phyloP scores from a whole-genome alignment of 805 yeast species.

The Spathaspora passalidarum region DNA sequence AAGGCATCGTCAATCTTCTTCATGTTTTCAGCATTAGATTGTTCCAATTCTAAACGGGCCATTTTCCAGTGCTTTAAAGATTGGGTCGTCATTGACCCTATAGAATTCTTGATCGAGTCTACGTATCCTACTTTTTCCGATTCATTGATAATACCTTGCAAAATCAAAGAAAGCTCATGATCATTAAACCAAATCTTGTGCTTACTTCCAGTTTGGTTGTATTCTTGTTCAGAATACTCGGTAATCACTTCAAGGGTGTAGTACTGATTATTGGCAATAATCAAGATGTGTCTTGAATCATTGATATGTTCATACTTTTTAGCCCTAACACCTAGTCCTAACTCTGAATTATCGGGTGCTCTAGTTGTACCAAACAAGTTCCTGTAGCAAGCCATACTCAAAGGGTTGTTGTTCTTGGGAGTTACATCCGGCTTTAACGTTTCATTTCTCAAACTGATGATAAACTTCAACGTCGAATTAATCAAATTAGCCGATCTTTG shows the following conservation, averaged over 20 bases:
- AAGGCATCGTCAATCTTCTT: conserved; percentile 46
- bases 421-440: conserved; percentile 56
- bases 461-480: conserved; percentile 64
- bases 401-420: conserved; percentile 46
- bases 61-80: conserved; percentile 46
- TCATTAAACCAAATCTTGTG: conserved; percentile 52
- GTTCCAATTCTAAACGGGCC: conserved; percentile 41
- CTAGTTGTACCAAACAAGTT: conserved; percentile 72
- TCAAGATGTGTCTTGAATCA: conserved; percentile 48
- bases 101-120: conserved; percentile 42
- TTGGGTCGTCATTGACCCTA: conserved; percentile 57
- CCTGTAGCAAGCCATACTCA: conserved; percentile 66
- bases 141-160: conserved; percentile 42
- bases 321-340: conserved; percentile 34
- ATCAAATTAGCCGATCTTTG: conserved; percentile 67
- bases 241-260: conserved; percentile 50
- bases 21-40: conserved; percentile 35
- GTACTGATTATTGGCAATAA: conserved; percentile 49
- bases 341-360: conserved; percentile 26
- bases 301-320: conserved; percentile 25
- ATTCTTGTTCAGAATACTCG: conserved; percentile 15
- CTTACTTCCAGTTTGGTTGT: conserved; percentile 15
- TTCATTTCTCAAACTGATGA: conserved; percentile 54
- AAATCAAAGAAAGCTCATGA: conserved; percentile 44
- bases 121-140: conserved; percentile 31